A percentile compares a stretch with the other conserved stretches of the same genome.
phyloP scores from a whole-genome alignment of 1,284 basidiomycete genomes.

The Rhodotorula sp. region DNA sequence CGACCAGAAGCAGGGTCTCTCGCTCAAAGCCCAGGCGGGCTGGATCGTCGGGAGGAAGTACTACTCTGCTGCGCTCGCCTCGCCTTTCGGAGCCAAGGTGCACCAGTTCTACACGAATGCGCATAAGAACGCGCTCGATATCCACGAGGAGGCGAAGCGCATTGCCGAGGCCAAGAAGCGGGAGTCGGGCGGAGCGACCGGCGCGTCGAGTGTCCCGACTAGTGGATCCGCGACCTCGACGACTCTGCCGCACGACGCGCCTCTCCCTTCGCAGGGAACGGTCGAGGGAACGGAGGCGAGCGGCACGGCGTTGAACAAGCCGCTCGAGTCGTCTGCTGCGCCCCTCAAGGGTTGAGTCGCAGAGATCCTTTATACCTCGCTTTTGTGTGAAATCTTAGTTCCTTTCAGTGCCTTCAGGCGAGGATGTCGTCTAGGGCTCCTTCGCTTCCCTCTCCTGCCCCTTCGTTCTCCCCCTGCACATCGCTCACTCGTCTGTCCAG shows the following conservation, averaged over 20 bases:
- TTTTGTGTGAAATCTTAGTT: no score
- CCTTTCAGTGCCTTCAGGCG: neutral
- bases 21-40: slow-evolving; percentile 63
- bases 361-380: no score
- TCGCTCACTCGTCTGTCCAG: neutral
- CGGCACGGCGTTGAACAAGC: neutral
- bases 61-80: slow-evolving; percentile 70
- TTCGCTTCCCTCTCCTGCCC: neutral
- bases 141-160: slow-evolving; percentile 80
- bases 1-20: slow-evolving; percentile 75
- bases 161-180: slow-evolving; percentile 43
- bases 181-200: no score
- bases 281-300: neutral
- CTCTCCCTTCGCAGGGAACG: slow-evolving; percentile 10
- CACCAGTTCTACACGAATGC: slow-evolving; percentile 72
- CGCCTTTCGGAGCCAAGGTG: slow-evolving; percentile 73
- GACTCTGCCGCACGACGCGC: slow-evolving; percentile 10
- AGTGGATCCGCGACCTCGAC: neutral
- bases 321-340: slow-evolving; percentile 16
- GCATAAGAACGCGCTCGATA: slow-evolving; percentile 74
- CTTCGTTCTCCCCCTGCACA: neutral
- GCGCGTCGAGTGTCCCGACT: neutral
- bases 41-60: slow-evolving; percentile 54
- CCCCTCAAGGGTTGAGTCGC: slow-evolving; percentile 7
- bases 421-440: neutral